Base-by-base conservation (phyloP, 768 basidiomycete genomes). In the Auriscalpium microsporum region DNA sequence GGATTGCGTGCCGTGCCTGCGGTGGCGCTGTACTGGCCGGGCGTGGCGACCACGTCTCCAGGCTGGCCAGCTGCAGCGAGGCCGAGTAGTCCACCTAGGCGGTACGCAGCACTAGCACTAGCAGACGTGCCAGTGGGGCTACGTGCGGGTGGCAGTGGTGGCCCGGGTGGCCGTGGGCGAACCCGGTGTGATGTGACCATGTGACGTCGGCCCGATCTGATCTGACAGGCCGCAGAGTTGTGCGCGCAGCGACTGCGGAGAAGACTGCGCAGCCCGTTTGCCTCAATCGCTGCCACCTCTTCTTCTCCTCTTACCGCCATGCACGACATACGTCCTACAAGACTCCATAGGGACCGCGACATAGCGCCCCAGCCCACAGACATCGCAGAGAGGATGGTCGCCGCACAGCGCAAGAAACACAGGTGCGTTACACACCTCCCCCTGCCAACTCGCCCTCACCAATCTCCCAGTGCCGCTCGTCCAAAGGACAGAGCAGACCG, bases 351-450 rank as follows among this genome's bases (percentile, higher is more conserved):
- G 60, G 71, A 72, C 57, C 68, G 66, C 47, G 70, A 71, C n/a
- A 46, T 58, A 45, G 53, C 60, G 11, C 64, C 71, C 11, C 70
- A 72, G 28, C 68, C 73, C 3, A 76, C 73, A 0, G 80, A 83
- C 68, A 59, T 84, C 19, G 78, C 75, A n/a, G 82, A 87, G 64
- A 78, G 76, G 58, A 75, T 92, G 46, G 74, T 85, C 52, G 84
- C 84, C 11, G 71, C 86, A 4, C 82, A 86, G 65, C 77, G 90
- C 17, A 81, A 74, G 59, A 81, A 75, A 37, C 84, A 86, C 54
- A 74, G 72, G 81, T 83, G 56, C 51, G 78, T 76, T 47, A 37
- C 50, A 2, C 44, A 44, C 17, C 8, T 10, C 16, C 42, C 33
- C 28, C 50, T 40, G 8, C 51, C 23, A 28, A 16, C 38, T 40